These are phyloP conservation scores for Effrenium voratum DNA, from an alignment of 73 alveolate genomes.

Conservation along the genomic window DNA sequence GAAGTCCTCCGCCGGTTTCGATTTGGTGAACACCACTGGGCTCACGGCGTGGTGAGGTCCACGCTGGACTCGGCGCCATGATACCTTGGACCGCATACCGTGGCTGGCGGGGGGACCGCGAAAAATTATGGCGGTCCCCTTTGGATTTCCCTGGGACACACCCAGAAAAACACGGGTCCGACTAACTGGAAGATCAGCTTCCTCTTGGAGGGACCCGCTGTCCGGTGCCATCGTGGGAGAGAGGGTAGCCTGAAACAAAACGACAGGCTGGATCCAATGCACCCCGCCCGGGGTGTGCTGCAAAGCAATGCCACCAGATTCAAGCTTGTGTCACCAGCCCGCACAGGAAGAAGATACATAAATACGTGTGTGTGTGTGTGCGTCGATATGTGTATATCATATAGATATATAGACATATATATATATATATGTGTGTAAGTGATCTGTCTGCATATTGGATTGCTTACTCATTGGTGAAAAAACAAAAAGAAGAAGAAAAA, in stretches of 20 bases:
- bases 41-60: conserved; percentile 15
- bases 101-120: neutral
- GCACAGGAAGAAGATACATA: too few species aligned
- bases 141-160: too few species aligned
- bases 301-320: too few species aligned
- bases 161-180: neutral
- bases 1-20: neutral
- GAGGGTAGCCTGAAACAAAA: too few species aligned
- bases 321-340: too few species aligned
- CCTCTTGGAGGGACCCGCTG: neutral
- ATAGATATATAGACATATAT: neutral
- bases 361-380: too few species aligned
- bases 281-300: too few species aligned
- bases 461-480: neutral
- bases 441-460: neutral
- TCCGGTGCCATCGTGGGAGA: neutral
- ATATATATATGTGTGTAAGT: too few species aligned
- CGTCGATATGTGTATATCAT: too few species aligned
- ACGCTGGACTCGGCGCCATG: conserved; percentile 14
- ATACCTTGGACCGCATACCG: neutral
- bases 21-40: neutral
- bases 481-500: neutral
- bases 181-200: neutral
- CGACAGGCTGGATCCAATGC: too few species aligned
- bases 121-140: neutral